Base-by-base conservation (phyloP, 1,139 yeast genomes). In the Protomyces macrosporus region DNA sequence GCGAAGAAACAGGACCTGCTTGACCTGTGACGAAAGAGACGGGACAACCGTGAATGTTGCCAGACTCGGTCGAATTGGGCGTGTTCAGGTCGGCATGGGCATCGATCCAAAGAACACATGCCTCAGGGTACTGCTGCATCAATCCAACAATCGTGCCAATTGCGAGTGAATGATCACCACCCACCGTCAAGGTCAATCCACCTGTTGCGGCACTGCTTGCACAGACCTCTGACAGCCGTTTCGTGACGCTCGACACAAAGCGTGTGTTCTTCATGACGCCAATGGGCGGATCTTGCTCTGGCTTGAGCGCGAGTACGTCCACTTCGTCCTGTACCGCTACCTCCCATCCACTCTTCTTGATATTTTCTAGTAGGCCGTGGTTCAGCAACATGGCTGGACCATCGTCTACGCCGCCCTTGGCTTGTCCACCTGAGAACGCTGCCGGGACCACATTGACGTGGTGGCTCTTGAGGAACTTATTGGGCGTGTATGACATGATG, bases 111-210 rank as follows among this genome's bases (percentile, higher is more conserved):
- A 93, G 75, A 57, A 93, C 81, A 72, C 96, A 90, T 36, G 96
- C 90, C 69, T 90, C 89, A 30, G 97, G 97, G 74, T 88, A 80
- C 68, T 84, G 82, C 37, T 83, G 83, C 70, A 90, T 81, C 55
- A 91, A 88, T 10, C 95, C 98, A 48, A 90, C 81, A 48, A 91
- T 86, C 6, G 98, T 90, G 59, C 96, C 97, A 72, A 93, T 90
- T 64, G 96, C 98, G 69, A 93, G 87, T 3, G 97, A 90, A 75
- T 93, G 98, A 76, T 93, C 98, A 64, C 98, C 98, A 64, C 98
- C 98, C 65, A 93, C 76, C 4, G 97, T 90, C 65, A 93, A 77
- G 3, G 97, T 95, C 67, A 93, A 79, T 52, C 81, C 78, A 16
- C 82, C 84, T n/a, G 74, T 71, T 32, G 75, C 71, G 54, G 76